Evolutionary conservation across 305 asterid species (phyloP).

Genomic region (Fraxinus sp.): DNA sequence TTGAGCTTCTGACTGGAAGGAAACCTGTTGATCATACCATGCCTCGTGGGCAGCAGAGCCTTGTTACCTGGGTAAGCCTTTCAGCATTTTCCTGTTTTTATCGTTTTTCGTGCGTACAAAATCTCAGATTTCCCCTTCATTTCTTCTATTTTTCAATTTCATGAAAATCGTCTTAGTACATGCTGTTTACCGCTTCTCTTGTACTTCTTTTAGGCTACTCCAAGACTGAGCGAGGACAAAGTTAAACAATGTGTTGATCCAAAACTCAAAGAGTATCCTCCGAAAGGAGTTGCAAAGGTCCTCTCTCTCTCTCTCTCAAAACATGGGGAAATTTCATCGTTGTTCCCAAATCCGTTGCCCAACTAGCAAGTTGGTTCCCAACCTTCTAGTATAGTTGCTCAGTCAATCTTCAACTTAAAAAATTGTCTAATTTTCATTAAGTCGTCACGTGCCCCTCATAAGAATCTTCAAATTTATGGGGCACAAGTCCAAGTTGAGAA

Average conservation of each 20-base stretch:
- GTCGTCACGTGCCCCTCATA: background rate
- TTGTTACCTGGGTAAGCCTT: constrained; percentile 53
- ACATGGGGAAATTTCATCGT: background rate
- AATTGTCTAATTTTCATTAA: background rate
- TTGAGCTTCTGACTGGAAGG: constrained; percentile 53
- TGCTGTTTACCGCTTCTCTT: background rate
- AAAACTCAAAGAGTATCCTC: constrained; percentile 53
- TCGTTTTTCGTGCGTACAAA: background rate
- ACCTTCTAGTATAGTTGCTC: background rate
- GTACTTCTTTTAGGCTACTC: constrained; percentile 46
- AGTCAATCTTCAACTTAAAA: background rate
- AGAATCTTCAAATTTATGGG: background rate
- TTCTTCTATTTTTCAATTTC: background rate
- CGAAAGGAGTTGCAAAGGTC: constrained; percentile 64
- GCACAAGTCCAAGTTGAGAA: background rate
- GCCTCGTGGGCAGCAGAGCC: constrained; percentile 61
- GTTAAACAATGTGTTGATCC: constrained; percentile 64
- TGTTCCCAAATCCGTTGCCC: background rate
- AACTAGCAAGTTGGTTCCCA: background rate
- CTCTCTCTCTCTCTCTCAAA: background rate
- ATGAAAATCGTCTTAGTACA: background rate
- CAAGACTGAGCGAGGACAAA: constrained; percentile 61
- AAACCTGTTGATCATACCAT: constrained; percentile 54
- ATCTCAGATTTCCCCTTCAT: background rate
- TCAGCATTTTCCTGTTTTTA: background rate